Conservation (phyloP, 192 early-diverging fungal genomes). For the Podila minutissima region DNA sequence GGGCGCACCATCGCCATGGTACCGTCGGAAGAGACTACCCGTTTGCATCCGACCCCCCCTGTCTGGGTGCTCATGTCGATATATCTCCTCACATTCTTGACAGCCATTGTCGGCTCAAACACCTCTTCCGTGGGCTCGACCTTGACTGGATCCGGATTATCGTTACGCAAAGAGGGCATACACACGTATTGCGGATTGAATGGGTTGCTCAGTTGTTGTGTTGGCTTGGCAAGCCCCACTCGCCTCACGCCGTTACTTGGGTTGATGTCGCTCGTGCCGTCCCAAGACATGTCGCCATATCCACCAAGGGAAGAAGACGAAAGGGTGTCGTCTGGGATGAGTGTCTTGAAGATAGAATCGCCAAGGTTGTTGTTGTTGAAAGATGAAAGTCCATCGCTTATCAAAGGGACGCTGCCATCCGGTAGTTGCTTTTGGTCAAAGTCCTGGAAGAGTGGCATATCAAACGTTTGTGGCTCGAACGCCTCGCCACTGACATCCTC, state of each 20-base stretch:
- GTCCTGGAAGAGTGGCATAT: constrained; percentile 32
- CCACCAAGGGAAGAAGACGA: not conserved
- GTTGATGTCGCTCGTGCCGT: not conserved
- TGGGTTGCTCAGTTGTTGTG: constrained; percentile 12
- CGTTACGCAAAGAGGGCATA: constrained; percentile 11
- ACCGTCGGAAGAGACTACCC: not conserved
- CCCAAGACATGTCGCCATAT: no score
- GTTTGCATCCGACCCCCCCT: not conserved
- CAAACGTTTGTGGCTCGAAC: constrained; percentile 25
- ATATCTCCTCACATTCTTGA: not conserved
- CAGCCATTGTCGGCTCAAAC: not conserved
- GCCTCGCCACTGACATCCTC: constrained; percentile 44
- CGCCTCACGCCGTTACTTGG: constrained; percentile 4
- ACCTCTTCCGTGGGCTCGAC: constrained; percentile 11
- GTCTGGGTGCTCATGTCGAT: constrained; percentile 12
- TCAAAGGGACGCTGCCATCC: not conserved
- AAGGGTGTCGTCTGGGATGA: not conserved
- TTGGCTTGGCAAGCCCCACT: not conserved
- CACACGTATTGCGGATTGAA: constrained; percentile 34
- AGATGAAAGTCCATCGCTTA: not conserved
- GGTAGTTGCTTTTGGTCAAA: constrained; percentile 23
- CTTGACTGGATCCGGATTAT: constrained; percentile 3
- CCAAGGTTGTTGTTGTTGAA: not conserved
- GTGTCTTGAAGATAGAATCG: not conserved
- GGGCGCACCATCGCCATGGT: constrained; percentile 5